phyloP scores from a whole-genome alignment of 345 rosid genomes.

The Eucalyptus globulus region DNA sequence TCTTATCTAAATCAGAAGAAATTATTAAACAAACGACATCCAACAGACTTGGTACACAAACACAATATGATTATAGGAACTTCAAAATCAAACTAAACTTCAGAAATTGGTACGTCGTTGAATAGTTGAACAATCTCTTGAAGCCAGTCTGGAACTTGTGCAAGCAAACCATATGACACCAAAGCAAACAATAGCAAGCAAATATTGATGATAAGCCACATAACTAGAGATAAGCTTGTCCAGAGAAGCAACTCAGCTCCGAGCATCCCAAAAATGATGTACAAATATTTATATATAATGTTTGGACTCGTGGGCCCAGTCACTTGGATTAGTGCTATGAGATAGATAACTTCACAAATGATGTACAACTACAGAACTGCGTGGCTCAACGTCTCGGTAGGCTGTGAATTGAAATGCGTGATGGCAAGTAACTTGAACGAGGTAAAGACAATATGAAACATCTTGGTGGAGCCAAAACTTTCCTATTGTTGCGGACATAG shows the following conservation, averaged over 20 bases:
- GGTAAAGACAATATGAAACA: fast-evolving
- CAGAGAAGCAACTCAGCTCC: background rate
- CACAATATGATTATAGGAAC: no score
- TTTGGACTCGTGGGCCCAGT: fast-evolving
- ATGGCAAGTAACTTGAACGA: fast-evolving
- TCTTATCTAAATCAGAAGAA: no score
- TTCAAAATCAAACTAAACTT: no score
- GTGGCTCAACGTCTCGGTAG: fast-evolving
- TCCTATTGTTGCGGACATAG: fast-evolving
- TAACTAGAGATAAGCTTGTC: fast-evolving
- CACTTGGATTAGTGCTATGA: background rate
- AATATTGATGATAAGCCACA: background rate
- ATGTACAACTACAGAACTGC: fast-evolving
- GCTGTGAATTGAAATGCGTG: fast-evolving
- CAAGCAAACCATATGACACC: background rate
- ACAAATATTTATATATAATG: fast-evolving
- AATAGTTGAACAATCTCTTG: background rate
- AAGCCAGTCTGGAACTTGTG: fast-evolving
- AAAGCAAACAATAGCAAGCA: background rate
- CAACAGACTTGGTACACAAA: no score
- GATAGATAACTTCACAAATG: background rate
- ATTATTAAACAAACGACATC: no score
- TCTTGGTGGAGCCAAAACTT: fast-evolving
- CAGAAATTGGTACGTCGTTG: no score
- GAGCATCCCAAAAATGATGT: background rate